Evolutionary conservation across 805 yeast genomes (phyloP), one percentile per base, ranked within the genome.

Genomic region (Brettanomyces naardenensis): DNA sequence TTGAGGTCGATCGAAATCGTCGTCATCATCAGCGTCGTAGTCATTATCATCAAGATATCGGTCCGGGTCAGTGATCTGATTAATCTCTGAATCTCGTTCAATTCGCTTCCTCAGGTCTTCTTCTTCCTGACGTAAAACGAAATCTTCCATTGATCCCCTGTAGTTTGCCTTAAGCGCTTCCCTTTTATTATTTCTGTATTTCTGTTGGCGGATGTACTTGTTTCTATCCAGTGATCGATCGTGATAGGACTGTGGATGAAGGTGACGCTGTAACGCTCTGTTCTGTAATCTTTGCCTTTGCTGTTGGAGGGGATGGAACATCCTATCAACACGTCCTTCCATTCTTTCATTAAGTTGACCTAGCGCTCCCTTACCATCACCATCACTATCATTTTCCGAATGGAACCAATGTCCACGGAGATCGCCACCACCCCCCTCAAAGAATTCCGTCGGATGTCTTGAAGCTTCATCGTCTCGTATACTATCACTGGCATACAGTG

Each of bases 131-230:
- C 39, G 30, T 13, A 59, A 25, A 1, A 53, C 52, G 44, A 49
- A 51, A 6, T 54, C 59, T 17, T 48, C 52, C 49, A 57, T 44
- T 1, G 55, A 46, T 13, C 61, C 59, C 17, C 59, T 47, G 13
- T 40, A 38, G 4, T 33, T 17, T 9, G 31, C 35, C 5, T 39
- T 40, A 6, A 41, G 18, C 20, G 40, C 39, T 19, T 44, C 49
- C 23, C 53, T 45, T 25, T 36, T 41, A 11, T 19, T 33, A 13
- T 30, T 19, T 13, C 56, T 17, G 19, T 22, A 11, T 20, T 11
- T 22, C 31, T 34, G 37, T 20, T 27, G 37, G 26, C 23, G 26
- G 20, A 30, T 20, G 36, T 38, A 39, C 41, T 28, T 31, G 31
- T 33, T 32, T 23, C 38, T 26, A 15, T 19, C 27, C 25, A 31